A percentile compares a stretch with the other conserved stretches of the same genome.
Conservation (phyloP, 2,329 filamentous ascomycete species). For the Arthrobotrys iridis region DNA sequence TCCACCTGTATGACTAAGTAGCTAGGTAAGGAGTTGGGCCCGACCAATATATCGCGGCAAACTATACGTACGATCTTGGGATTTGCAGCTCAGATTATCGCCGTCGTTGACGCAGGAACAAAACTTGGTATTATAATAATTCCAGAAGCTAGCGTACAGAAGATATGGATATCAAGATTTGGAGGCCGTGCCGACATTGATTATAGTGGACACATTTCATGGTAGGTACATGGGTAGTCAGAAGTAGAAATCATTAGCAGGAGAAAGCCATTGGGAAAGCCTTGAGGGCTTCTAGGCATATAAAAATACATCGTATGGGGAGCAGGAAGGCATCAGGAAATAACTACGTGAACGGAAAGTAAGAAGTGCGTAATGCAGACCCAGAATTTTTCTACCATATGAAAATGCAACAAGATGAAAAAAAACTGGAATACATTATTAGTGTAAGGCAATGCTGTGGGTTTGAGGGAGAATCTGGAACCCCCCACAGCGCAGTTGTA, state of each 20-base stretch:
- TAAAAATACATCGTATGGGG: constrained; percentile 26
- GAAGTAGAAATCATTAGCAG: not conserved
- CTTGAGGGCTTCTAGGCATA: not conserved
- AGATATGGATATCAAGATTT: too few relatives aligned
- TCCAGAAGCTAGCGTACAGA: too few relatives aligned
- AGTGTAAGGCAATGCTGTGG: constrained; percentile 18
- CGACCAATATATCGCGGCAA: too few relatives aligned
- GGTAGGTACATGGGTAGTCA: too few relatives aligned
- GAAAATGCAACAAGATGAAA: constrained; percentile 38
- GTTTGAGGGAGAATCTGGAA: not conserved
- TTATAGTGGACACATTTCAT: not conserved
- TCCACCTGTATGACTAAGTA: too few relatives aligned
- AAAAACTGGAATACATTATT: constrained; percentile 21
- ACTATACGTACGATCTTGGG: too few relatives aligned
- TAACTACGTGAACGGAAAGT: not conserved
- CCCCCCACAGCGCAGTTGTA: not conserved
- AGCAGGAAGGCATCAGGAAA: not conserved
- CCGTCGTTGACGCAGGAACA: too few relatives aligned
- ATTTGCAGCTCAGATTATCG: too few relatives aligned
- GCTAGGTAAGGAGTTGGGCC: too few relatives aligned
- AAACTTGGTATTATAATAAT: too few relatives aligned
- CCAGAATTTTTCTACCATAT: constrained; percentile 46
- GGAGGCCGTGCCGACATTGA: not conserved
- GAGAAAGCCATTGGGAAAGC: not conserved
- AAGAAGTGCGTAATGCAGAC: constrained; percentile 1